These are phyloP conservation scores for Termitomyces sp. DNA, from an alignment of 1,284 basidiomycete genomes.

Conservation along the genomic window DNA sequence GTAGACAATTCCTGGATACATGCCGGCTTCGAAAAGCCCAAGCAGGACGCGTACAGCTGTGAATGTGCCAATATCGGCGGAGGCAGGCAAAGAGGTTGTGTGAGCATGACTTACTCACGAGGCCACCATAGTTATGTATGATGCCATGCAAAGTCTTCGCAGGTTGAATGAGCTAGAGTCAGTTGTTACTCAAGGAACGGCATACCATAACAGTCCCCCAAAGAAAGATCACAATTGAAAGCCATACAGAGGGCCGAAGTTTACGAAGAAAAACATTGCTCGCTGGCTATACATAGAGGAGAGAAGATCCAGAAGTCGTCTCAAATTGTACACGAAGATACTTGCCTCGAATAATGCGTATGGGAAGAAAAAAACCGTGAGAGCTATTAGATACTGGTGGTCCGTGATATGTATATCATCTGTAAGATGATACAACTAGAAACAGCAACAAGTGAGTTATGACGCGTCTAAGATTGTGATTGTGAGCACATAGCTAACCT, in stretches of 20 bases:
- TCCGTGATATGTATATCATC: conserved; percentile 44
- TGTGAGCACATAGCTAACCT: conserved; percentile 32
- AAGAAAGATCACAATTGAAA: conserved; percentile 47
- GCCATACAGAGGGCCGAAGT: conserved; percentile 56
- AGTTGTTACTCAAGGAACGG: conserved; percentile 1
- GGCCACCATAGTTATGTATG: conserved; percentile 44
- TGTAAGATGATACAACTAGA: conserved; percentile 44
- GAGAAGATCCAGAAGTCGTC: neutral
- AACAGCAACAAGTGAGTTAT: conserved; percentile 1
- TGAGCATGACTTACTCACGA: conserved; percentile 35
- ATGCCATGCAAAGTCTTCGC: conserved; percentile 49
- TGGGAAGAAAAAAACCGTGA: conserved; percentile 58
- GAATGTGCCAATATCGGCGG: neutral
- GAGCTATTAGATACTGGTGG: conserved; percentile 48
- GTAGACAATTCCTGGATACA: conserved; percentile 54
- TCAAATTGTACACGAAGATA: neutral
- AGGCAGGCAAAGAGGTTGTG: neutral
- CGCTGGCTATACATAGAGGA: conserved; percentile 34
- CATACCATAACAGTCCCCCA: conserved; percentile 60
- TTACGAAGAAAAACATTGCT: conserved; percentile 54
- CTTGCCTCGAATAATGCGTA: conserved; percentile 50
- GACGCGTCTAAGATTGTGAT: conserved; percentile 8
- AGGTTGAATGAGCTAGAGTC: conserved; percentile 1
- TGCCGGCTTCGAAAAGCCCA: conserved; percentile 47
- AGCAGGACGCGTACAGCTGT: conserved; percentile 47